These are phyloP conservation scores for Aquilaria malaccensis DNA, from an alignment of 345 rosid genomes.

Conservation along the genomic window DNA sequence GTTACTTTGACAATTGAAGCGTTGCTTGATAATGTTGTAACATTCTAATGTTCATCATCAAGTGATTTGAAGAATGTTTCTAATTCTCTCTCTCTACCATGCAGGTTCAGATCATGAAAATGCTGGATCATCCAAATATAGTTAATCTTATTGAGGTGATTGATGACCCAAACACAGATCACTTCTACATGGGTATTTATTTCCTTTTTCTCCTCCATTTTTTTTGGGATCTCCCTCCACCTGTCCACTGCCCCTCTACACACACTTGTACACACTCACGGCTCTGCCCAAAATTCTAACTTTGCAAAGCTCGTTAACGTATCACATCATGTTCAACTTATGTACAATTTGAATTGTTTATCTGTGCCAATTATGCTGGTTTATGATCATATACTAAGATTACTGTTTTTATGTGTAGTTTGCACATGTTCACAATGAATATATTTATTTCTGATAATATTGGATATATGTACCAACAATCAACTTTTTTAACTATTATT, in stretches of 20 bases:
- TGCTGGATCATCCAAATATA: conserved; percentile 90
- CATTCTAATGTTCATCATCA: not conserved
- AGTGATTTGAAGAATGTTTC: not conserved
- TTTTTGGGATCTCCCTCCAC: not conserved
- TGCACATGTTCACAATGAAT: no score
- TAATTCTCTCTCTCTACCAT: conserved; percentile 6
- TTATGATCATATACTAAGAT: not conserved
- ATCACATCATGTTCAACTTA: not conserved
- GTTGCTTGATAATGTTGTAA: not conserved
- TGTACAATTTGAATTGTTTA: no score
- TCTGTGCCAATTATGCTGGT: not conserved
- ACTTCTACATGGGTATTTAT: conserved; percentile 92
- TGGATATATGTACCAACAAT: no score
- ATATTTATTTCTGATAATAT: no score
- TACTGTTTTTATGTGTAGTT: conserved; percentile 4
- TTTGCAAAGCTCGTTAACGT: not conserved
- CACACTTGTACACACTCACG: no score
- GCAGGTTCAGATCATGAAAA: conserved; percentile 93
- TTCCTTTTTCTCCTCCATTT: not conserved
- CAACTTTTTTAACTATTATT: not conserved
- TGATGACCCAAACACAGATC: conserved; percentile 91
- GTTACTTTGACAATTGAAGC: not conserved
- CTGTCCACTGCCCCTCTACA: no score
- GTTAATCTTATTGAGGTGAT: conserved; percentile 98
- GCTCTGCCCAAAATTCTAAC: not conserved